A percentile compares a stretch with the other conserved stretches of the same genome.
Evolutionary conservation across 768 basidiomycete species (phyloP).

Genomic region (Lentinula edodes): DNA sequence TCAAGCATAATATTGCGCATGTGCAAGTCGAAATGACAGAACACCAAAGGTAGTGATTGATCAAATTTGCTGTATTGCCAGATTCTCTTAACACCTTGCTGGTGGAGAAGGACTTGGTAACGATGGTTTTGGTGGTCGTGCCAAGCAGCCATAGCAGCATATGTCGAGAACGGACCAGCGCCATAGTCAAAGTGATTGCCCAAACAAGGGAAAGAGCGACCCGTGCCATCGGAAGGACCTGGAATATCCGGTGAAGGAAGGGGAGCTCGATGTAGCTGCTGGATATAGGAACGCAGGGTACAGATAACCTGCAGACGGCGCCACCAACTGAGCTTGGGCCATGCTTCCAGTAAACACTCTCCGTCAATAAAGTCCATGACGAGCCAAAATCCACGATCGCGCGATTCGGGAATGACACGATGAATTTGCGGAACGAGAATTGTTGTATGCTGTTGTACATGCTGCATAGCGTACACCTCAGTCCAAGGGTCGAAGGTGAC

Average conservation of each 20-base stretch:
- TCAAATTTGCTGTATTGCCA: not conserved
- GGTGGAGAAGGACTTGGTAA: not conserved
- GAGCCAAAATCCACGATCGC: conserved; percentile 4
- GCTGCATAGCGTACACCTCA: not conserved
- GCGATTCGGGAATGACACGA: conserved; percentile 1
- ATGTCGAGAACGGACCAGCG: conserved; percentile 16
- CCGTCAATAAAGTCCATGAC: conserved; percentile 23
- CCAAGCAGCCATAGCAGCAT: conserved; percentile 13
- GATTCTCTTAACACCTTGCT: not conserved
- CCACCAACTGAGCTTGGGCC: conserved; percentile 14
- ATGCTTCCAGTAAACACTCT: conserved; percentile 9
- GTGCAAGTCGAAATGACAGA: conserved; percentile 15
- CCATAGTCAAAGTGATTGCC: conserved; percentile 1
- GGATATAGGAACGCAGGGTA: conserved; percentile 17
- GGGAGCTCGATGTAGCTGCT: conserved; percentile 16
- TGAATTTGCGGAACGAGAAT: conserved; percentile 16
- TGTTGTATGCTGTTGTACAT: not conserved
- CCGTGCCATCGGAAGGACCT: conserved; percentile 16
- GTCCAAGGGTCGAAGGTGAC: not conserved
- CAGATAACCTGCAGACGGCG: conserved; percentile 12
- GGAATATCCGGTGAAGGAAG: conserved; percentile 8
- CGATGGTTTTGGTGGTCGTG: conserved; percentile 6
- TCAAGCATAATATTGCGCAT: conserved; percentile 17
- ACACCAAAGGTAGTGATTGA: not conserved
- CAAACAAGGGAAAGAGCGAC: conserved; percentile 4